A percentile compares a stretch with the other conserved stretches of the same genome.
Conservation (phyloP, 352 stramenopile species). For the Peronospora farinosa region DNA sequence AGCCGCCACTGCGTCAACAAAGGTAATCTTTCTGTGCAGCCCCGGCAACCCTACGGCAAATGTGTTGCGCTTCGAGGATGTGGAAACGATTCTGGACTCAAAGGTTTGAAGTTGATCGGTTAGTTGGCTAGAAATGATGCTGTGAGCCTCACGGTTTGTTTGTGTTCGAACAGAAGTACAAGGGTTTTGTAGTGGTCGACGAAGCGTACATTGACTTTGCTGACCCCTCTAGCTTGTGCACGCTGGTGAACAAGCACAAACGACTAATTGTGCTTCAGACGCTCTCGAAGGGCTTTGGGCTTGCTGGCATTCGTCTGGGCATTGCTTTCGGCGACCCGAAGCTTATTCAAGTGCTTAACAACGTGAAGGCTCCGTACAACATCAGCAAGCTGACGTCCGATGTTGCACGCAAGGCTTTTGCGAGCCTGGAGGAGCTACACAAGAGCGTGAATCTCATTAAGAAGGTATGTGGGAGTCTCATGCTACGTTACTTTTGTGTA, state of each 20-base stretch:
- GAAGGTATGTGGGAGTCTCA: conserved; percentile 22
- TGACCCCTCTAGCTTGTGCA: conserved; percentile 62
- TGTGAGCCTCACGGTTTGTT: neutral
- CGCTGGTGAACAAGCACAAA: conserved; percentile 88
- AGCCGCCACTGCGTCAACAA: conserved; percentile 85
- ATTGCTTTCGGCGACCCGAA: conserved; percentile 88
- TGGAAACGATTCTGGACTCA: conserved; percentile 85
- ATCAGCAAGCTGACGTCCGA: conserved; percentile 95
- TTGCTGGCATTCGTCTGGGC: conserved; percentile 92
- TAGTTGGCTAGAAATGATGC: neutral
- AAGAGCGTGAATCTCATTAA: conserved; percentile 70
- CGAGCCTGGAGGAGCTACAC: conserved; percentile 44
- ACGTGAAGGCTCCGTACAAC: conserved; percentile 99
- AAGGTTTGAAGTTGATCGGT: conserved; percentile 32
- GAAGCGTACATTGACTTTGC: conserved; percentile 98
- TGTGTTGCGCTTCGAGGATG: conserved; percentile 83
- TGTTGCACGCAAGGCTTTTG: conserved; percentile 63
- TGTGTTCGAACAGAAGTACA: conserved; percentile 48
- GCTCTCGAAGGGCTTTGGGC: conserved; percentile 96
- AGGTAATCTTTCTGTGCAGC: conserved; percentile 97
- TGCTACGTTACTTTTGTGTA: neutral
- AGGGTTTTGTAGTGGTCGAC: conserved; percentile 96
- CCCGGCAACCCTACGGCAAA: conserved; percentile 97
- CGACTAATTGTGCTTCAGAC: conserved; percentile 97
- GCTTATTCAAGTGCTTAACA: conserved; percentile 97